phyloP scores from a whole-genome alignment of 2,329 filamentous ascomycete genomes.

The Monosporascus cannonballus region DNA sequence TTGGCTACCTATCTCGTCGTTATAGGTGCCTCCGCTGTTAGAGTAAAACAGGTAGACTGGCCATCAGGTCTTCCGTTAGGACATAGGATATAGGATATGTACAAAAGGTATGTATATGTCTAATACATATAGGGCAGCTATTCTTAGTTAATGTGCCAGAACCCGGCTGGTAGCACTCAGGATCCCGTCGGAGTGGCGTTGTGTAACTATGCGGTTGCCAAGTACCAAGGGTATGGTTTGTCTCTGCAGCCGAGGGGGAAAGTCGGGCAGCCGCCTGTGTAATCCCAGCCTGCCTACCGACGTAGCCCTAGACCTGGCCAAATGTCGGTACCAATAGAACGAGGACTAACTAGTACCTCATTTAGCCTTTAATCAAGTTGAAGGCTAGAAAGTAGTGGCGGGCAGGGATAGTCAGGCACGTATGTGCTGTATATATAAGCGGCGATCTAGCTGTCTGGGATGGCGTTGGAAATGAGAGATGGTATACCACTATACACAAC shows the following conservation, averaged over 20 bases:
- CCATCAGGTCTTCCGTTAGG: too few relatives aligned
- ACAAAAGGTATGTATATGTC: background rate
- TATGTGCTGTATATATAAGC: too few relatives aligned
- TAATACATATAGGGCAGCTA: background rate
- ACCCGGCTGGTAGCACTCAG: background rate
- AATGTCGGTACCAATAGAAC: background rate
- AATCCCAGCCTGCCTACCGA: background rate
- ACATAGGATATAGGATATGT: too few relatives aligned
- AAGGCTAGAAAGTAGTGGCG: background rate
- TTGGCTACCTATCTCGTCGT: too few relatives aligned
- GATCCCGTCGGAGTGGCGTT: background rate
- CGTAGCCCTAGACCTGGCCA: background rate
- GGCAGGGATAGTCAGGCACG: background rate
- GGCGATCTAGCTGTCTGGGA: too few relatives aligned
- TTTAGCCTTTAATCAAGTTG: background rate
- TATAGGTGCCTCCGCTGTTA: too few relatives aligned
- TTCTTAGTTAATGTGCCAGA: background rate
- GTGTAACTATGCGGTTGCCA: background rate
- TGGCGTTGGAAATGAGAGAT: too few relatives aligned
- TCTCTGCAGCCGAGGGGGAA: background rate
- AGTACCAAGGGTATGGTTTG: background rate
- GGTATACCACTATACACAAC: too few relatives aligned
- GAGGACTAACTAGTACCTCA: background rate
- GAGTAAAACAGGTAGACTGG: too few relatives aligned
- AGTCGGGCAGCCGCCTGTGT: background rate